phyloP scores from a whole-genome alignment of 257 asterid genomes.

The Petrea volubilis region DNA sequence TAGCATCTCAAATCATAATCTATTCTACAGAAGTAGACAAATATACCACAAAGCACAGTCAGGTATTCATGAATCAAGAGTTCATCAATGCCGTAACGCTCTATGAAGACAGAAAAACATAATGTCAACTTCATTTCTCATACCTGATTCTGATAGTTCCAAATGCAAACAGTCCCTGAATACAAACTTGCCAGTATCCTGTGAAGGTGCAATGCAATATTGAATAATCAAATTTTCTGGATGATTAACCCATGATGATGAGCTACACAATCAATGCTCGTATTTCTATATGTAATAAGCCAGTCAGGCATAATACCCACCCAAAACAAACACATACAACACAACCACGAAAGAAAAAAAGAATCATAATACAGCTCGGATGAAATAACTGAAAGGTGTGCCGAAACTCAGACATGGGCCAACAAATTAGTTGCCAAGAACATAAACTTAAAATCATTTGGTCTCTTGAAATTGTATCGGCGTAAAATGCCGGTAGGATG shows the following conservation, averaged over 20 bases:
- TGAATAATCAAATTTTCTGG: background rate
- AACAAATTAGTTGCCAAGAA: background rate
- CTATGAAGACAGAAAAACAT: background rate
- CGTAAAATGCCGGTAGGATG: background rate
- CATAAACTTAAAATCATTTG: background rate
- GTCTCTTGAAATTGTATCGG: background rate
- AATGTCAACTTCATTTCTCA: constrained; percentile 8
- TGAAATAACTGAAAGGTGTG: background rate
- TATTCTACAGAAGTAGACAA: constrained; percentile 1
- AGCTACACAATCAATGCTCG: background rate
- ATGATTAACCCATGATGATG: background rate
- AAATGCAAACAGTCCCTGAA: constrained; percentile 87
- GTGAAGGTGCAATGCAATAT: constrained; percentile 28
- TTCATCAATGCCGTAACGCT: background rate
- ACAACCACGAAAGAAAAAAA: background rate
- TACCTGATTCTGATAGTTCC: constrained; percentile 99
- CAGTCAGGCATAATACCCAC: background rate
- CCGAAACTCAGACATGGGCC: background rate
- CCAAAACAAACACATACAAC: background rate
- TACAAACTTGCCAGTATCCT: constrained; percentile 95
- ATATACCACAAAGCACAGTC: constrained; percentile 4
- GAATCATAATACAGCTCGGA: background rate
- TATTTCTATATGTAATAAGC: background rate
- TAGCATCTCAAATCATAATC: constrained; percentile 9
- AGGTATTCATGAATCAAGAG: constrained; percentile 3